Evolutionary conservation across 2,329 filamentous ascomycete species (phyloP), one percentile per base, ranked within the genome.

Genomic region (Truncatella angustata): DNA sequence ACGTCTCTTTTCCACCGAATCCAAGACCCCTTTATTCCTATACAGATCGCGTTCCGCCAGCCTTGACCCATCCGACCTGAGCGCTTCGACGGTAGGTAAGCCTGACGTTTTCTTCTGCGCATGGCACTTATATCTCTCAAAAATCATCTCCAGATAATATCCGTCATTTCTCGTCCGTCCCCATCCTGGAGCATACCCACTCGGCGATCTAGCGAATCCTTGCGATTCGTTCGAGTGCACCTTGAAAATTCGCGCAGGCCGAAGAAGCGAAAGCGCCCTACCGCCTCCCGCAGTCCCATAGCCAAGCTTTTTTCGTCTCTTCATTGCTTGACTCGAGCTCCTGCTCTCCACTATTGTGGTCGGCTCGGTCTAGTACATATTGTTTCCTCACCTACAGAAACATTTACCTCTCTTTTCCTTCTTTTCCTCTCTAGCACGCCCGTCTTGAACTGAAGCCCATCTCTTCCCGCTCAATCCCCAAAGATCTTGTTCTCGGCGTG

Each of bases 401-500:
- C 49, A 50, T 59, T 57, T 58, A 54, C 53, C 58, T 54, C 51
- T 54, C 56, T 58, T 45, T n/a, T 55, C 53, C 40, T 58, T 51
- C 54, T 58, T 53, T 58, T 49, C 58, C 56, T 49, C 56, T 53
- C 59, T 56, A 66, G 66, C 65, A 65, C 66, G 65, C 65, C 65
- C 60, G 66, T 63, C 64, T 44, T 67, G 65, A 58, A 59, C 42
- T n/a, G 45, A 45, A 37, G 51, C 43, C 44, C 37, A 49, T 53
- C 50, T 47, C 45, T 18, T 18, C 46, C 42, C 26, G 26, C 46
- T 43, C 50, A 48, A 50, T 40, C 49, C 48, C 48, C 34, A 51
- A 60, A 60, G 52, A 56, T 59, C 56, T 58, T 57, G 57, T 63
- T 60, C 63, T 63, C 65, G 65, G 59, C 64, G 59, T 59, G 65